Evolutionary conservation across 1,284 basidiomycete genomes (phyloP).

Genomic region (Ustanciosporium gigantosporum): DNA sequence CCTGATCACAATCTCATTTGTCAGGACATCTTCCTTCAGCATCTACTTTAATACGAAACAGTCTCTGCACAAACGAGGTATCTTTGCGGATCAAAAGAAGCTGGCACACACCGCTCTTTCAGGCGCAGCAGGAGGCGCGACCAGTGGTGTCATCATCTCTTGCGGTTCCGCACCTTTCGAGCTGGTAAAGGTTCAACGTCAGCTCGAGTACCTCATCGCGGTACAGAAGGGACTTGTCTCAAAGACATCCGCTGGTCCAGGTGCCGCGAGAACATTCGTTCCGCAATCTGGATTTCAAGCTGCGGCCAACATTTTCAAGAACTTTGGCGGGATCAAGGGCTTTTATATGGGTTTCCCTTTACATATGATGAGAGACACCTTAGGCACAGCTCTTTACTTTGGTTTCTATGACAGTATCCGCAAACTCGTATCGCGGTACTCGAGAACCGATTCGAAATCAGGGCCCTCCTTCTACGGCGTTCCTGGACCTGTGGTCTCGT

Average conservation of each 20-base stretch:
- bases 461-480: constrained; percentile 40
- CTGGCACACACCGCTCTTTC: constrained; percentile 43
- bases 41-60: constrained; percentile 90
- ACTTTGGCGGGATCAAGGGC: constrained; percentile 55
- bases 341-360: constrained; percentile 59
- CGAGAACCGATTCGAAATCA: constrained; percentile 14
- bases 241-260: background rate
- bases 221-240: constrained; percentile 68
- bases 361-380: constrained; percentile 48
- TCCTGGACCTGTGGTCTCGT: constrained; percentile 53
- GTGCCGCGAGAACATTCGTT: constrained; percentile 24
- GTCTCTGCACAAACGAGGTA: constrained; percentile 65
- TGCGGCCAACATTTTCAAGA: constrained; percentile 50
- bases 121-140: constrained; percentile 68
- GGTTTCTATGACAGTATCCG: constrained; percentile 58
- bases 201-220: constrained; percentile 91
- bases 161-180: constrained; percentile 72
- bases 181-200: constrained; percentile 81
- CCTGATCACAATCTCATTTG: constrained; percentile 92
- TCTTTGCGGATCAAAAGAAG: constrained; percentile 14
- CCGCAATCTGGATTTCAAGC: constrained; percentile 53
- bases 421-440: constrained; percentile 36
- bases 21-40: constrained; percentile 87
- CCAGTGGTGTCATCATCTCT: constrained; percentile 78
- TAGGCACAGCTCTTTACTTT: constrained; percentile 57